Evolutionary conservation across 2,329 filamentous ascomycete genomes (phyloP).

Genomic region (Hypoxylon sp.): DNA sequence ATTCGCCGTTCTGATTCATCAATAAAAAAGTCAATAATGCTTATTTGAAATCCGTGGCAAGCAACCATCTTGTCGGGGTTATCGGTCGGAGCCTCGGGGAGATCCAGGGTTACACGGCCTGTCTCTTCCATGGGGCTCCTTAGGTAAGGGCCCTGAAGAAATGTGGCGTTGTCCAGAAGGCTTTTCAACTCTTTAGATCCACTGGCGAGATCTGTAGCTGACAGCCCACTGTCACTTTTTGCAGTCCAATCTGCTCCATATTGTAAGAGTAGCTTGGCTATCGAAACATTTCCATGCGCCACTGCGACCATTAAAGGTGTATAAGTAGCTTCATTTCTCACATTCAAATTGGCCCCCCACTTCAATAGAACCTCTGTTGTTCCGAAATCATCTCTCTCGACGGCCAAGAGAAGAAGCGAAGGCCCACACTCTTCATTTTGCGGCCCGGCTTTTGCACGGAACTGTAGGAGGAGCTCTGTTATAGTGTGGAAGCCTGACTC

Average conservation of each 20-base stretch:
- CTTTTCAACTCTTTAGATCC: background rate
- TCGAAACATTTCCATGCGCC: background rate
- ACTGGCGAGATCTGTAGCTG: background rate
- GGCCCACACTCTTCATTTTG: background rate
- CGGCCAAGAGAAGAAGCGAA: background rate
- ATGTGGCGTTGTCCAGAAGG: constrained; percentile 2
- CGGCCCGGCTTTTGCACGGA: background rate
- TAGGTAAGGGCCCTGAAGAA: constrained; percentile 4
- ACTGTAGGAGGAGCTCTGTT: constrained; percentile 1
- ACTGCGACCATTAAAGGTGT: constrained; percentile 8
- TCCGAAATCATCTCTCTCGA: constrained; percentile 2
- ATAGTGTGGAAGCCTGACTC: background rate
- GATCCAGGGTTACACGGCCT: background rate
- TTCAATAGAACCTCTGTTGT: constrained; percentile 4
- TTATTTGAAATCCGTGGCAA: constrained; percentile 6
- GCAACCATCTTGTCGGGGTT: background rate
- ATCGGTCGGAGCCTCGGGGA: background rate
- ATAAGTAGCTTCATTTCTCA: background rate
- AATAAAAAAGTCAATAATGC: background rate
- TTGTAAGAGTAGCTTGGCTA: background rate
- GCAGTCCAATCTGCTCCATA: background rate
- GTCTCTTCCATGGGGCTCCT: background rate
- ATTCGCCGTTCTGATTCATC: constrained; percentile 1
- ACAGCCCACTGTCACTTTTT: background rate
- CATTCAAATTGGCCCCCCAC: background rate